Base-by-base conservation (phyloP, 2,329 filamentous ascomycete species). In the Penicillium sp. region DNA sequence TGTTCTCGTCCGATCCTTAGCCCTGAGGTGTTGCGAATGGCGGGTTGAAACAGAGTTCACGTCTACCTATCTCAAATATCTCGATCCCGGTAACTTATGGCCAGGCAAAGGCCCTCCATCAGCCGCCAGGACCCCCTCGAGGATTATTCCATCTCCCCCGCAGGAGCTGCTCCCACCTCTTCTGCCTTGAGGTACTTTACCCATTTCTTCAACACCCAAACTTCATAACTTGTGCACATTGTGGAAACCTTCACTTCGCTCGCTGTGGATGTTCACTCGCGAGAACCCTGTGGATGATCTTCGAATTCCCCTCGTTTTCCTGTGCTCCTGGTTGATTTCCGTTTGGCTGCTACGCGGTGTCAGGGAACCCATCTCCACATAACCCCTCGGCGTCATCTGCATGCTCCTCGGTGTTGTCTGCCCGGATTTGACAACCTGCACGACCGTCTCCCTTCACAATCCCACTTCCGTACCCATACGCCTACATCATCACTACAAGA, bases 21-120 rank as follows among this genome's bases (percentile, higher is more conserved):
- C 41, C 43, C 37, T 40, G n/a, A 14, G 43, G 50, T 47, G 50
- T 61, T 34, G 62, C 68, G 68, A 61, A 73, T 73, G 71, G 71
- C 70, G 65, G 67, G 63, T 68, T 70, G 60, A 66, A 47, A 61
- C 60, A 61, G 66, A 60, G 49, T 57, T 49, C 54, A 60, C 56
- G 54, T 63, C 58, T 54, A 66, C 61, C 47, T 49, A 55, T 62
- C 59, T 56, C 40, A 61, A 56, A 32, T 34, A 22, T 57, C 60
- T 58, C 57, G 61, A 63, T 51, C 20, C 63, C 58, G 60, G 60
- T 59, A 65, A 72, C 69, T 67, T 72, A 73, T 74, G 71, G 70
- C 69, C 67, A 72, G 68, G 61, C 69, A 67, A 69, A 69, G 64
- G 66, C 65, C 67, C 62, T 66, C 64, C 63, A 57, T 61, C 66